Conservation (phyloP, 2,329 filamentous ascomycete genomes). For the Xylariaceae sp. region DNA sequence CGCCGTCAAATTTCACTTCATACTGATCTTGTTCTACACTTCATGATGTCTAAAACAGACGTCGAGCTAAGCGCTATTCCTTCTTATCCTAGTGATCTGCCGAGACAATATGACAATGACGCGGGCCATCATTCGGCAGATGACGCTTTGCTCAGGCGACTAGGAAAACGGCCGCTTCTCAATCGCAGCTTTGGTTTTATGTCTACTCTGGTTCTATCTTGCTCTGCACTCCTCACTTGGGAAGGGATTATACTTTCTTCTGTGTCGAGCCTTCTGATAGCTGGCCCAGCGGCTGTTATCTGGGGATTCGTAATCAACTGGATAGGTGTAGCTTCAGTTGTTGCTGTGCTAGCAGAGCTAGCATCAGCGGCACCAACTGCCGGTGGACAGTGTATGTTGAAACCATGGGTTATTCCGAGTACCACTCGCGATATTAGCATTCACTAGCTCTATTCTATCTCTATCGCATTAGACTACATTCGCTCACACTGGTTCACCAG, state of each 20-base stretch:
- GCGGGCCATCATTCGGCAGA: too few species aligned
- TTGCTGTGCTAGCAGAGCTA: slow-evolving; percentile 25
- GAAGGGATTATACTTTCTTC: slow-evolving; percentile 45
- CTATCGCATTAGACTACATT: too few species aligned
- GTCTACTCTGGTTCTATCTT: slow-evolving; percentile 24
- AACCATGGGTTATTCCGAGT: neutral
- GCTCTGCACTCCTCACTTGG: slow-evolving; percentile 38
- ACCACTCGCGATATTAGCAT: slow-evolving; percentile 13
- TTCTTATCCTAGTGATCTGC: too few species aligned
- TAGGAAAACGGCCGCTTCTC: slow-evolving; percentile 19
- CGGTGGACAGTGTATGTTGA: slow-evolving; percentile 20
- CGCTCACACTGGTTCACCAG: too few species aligned
- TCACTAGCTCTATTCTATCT: too few species aligned
- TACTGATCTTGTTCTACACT: too few species aligned
- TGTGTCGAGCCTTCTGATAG: slow-evolving; percentile 43
- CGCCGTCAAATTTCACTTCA: too few species aligned
- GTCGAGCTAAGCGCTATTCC: too few species aligned
- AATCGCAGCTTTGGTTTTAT: slow-evolving; percentile 22
- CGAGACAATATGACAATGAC: too few species aligned
- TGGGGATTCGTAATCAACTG: slow-evolving; percentile 50
- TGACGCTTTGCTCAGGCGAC: slow-evolving; percentile 8
- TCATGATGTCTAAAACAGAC: too few species aligned
- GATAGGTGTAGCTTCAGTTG: slow-evolving; percentile 44
- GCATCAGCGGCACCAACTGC: slow-evolving; percentile 24
- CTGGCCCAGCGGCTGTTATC: slow-evolving; percentile 51